Percentiles rank a stretch among this genome's conserved stretches.
phyloP scores from a whole-genome alignment of 2,329 filamentous ascomycete species.

The Fusarium verrucosum region DNA sequence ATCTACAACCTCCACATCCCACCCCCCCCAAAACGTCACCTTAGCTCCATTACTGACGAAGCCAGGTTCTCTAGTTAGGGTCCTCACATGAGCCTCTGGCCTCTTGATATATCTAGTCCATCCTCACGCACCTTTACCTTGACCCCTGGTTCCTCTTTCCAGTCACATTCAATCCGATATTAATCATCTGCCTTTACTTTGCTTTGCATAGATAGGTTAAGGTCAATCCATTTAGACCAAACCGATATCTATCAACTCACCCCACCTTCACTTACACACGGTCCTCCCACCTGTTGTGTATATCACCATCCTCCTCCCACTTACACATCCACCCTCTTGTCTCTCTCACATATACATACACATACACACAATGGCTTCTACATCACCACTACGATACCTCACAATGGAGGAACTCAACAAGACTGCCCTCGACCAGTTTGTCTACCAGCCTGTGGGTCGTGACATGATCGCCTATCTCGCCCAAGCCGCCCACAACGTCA shows the following conservation, averaged over 20 bases:
- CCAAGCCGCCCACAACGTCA: constrained; percentile 77
- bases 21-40: constrained; percentile 53
- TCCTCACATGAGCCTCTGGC: constrained; percentile 47
- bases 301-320: constrained; percentile 21
- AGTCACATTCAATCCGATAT: constrained; percentile 33
- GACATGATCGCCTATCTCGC: constrained; percentile 84
- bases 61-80: constrained; percentile 43
- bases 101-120: constrained; percentile 43
- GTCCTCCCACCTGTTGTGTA: constrained; percentile 27
- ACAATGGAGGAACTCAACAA: constrained; percentile 70
- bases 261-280: constrained; percentile 34
- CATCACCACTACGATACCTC: constrained; percentile 56
- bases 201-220: constrained; percentile 6
- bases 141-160: constrained; percentile 33
- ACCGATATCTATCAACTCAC: constrained; percentile 13
- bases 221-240: constrained; percentile 12
- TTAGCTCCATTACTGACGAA: constrained; percentile 48
- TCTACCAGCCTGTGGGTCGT: constrained; percentile 77
- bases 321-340: constrained; percentile 18
- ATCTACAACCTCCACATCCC: constrained; percentile 20
- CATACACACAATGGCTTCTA: constrained; percentile 31
- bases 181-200: constrained; percentile 28
- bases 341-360: constrained; percentile 13
- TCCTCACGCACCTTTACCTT: constrained; percentile 37
- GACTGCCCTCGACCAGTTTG: constrained; percentile 80